Percentiles rank a stretch among this genome's conserved stretches.
phyloP scores from a whole-genome alignment of 768 basidiomycete species.

The Mycena leptocephala region DNA sequence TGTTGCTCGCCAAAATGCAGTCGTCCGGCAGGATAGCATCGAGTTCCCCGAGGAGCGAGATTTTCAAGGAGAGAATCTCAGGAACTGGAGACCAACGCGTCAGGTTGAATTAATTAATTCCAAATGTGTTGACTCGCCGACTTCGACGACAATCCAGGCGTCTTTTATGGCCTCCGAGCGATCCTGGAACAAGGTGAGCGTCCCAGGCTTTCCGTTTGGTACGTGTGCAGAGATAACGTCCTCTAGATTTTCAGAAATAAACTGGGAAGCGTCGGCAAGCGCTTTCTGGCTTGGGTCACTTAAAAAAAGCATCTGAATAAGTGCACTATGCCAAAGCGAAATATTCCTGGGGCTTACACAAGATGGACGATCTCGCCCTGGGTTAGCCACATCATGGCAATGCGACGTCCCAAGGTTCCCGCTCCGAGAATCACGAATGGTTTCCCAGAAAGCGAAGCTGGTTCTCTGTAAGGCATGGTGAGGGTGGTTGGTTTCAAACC shows the following conservation, averaged over 20 bases:
- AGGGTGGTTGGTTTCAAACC: background rate
- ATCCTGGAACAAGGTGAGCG: conserved; percentile 21
- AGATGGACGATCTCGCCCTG: conserved; percentile 34
- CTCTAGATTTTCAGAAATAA: conserved; percentile 20
- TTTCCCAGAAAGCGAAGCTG: conserved; percentile 23
- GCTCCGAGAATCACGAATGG: conserved; percentile 31
- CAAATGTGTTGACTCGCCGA: conserved; percentile 18
- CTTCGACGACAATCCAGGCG: conserved; percentile 37
- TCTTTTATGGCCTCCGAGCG: conserved; percentile 24
- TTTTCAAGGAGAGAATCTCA: conserved; percentile 27
- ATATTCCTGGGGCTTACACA: conserved; percentile 5
- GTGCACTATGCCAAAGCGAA: too few species aligned
- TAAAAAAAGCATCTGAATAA: background rate
- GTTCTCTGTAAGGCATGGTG: conserved; percentile 25
- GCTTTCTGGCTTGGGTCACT: conserved; percentile 31
- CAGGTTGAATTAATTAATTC: too few species aligned
- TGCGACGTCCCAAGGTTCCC: conserved; percentile 33
- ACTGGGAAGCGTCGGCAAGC: conserved; percentile 23
- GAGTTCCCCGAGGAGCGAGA: conserved; percentile 32
- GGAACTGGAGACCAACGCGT: conserved; percentile 29
- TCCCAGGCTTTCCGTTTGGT: conserved; percentile 17
- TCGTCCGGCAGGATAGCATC: conserved; percentile 28
- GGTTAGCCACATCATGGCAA: conserved; percentile 38
- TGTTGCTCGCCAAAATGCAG: conserved; percentile 34
- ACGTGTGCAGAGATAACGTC: conserved; percentile 23